Evolutionary conservation across 2,329 filamentous ascomycete species (phyloP).

Genomic region (Diatrype stigma): DNA sequence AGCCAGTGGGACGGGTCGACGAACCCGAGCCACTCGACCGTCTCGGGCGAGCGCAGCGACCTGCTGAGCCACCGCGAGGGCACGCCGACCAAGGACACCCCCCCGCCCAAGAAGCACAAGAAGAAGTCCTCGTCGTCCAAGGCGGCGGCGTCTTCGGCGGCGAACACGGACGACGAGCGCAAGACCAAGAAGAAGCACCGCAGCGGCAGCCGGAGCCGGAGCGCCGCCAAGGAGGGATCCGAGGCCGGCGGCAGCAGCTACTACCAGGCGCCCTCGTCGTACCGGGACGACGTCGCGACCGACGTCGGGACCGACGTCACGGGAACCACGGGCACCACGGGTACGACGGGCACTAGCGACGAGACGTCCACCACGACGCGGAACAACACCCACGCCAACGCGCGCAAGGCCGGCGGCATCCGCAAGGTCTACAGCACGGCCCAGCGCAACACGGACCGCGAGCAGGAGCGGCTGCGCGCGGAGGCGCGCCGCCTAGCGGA

Average conservation of each 20-base stretch:
- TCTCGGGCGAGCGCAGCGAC: slow-evolving; percentile 50
- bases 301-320: not conserved
- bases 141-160: no score
- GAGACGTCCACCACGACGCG: not conserved
- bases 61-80: slow-evolving; percentile 55
- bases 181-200: slow-evolving; percentile 1
- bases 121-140: no score
- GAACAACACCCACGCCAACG: not conserved
- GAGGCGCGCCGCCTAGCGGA: slow-evolving; percentile 55
- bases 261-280: not conserved
- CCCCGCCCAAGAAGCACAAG: slow-evolving; percentile 38
- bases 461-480: slow-evolving; percentile 50
- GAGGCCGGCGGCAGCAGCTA: slow-evolving; percentile 45
- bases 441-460: slow-evolving; percentile 48
- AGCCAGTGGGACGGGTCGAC: slow-evolving; percentile 72
- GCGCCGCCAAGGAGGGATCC: no score
- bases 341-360: not conserved
- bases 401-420: slow-evolving; percentile 39
- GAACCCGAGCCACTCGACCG: slow-evolving; percentile 63
- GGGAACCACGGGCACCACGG: slow-evolving; percentile 2
- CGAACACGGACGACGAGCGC: slow-evolving; percentile 11
- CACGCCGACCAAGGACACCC: slow-evolving; percentile 47
- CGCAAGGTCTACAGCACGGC: slow-evolving; percentile 60
- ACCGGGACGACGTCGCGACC: not conserved
- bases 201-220: not conserved